Conservation (phyloP, 257 asterid genomes). For the Sherardia arvensis region DNA sequence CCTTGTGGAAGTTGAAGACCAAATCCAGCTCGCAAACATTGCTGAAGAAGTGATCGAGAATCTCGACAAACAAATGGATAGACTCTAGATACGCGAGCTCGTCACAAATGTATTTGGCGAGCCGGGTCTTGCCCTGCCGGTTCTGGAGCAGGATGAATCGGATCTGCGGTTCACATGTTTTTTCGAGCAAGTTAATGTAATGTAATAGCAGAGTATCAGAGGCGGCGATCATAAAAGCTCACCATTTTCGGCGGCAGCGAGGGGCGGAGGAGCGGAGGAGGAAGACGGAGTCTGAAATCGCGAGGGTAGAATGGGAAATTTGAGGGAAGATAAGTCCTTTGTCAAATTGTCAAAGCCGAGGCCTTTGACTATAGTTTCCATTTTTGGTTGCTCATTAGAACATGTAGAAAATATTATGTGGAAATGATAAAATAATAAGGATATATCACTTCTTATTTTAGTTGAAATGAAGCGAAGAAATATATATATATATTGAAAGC, state of each 20-base stretch:
- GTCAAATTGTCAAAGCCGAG: conserved; percentile 5
- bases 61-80: conserved; percentile 98
- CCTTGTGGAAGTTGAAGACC: conserved; percentile 98
- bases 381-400: too few relatives aligned
- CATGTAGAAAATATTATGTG: too few relatives aligned
- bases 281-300: not conserved
- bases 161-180: conserved; percentile 47
- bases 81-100: conserved; percentile 82
- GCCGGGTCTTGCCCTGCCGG: conserved; percentile 93
- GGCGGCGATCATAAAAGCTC: not conserved
- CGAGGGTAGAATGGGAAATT: conserved; percentile 1
- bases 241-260: conserved; percentile 18
- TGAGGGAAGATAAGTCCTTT: conserved; percentile 13
- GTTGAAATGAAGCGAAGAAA: too few relatives aligned
- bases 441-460: too few relatives aligned
- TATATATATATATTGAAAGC: too few relatives aligned
- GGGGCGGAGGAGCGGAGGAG: conserved; percentile 2
- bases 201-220: not conserved
- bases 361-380: not conserved
- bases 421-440: too few relatives aligned
- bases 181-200: not conserved
- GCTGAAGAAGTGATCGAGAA: conserved; percentile 94
- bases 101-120: conserved; percentile 87
- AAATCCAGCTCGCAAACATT: conserved; percentile 94
- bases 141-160: conserved; percentile 92